A percentile compares a stretch with the other conserved stretches of the same genome.
Conservation (phyloP, 768 basidiomycete species). For the Calocera viscosa region DNA sequence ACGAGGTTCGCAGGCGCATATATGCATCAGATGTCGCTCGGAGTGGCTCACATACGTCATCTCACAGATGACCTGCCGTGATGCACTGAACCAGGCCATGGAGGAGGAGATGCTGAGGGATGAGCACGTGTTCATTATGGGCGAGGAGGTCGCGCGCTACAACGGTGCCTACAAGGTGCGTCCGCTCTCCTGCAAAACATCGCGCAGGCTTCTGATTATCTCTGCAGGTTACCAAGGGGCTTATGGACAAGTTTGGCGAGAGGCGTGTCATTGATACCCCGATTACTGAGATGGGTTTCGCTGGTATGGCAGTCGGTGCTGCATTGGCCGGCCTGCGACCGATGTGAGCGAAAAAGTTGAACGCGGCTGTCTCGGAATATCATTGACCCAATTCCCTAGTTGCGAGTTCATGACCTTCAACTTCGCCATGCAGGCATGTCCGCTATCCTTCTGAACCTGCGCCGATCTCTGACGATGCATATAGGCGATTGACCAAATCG, state of each 20-base stretch:
- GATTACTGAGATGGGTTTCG: slow-evolving; percentile 97
- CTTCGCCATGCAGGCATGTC: slow-evolving; percentile 80
- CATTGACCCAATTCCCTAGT: slow-evolving; percentile 30
- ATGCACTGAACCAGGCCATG: slow-evolving; percentile 94
- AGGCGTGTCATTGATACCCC: slow-evolving; percentile 95
- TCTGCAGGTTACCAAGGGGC: slow-evolving; percentile 85
- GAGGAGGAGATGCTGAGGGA: slow-evolving; percentile 99
- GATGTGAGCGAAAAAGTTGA: slow-evolving; percentile 40
- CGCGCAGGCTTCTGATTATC: slow-evolving; percentile 9
- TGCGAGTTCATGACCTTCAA: slow-evolving; percentile 99
- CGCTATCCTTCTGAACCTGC: too few relatives aligned
- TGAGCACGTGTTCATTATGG: slow-evolving; percentile 85
- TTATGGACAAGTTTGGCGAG: slow-evolving; percentile 98
- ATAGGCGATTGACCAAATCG: slow-evolving; percentile 94
- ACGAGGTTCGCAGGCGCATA: neutral
- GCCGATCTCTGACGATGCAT: neutral
- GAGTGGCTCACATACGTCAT: neutral
- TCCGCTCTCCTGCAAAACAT: neutral
- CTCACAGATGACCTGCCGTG: slow-evolving; percentile 87
- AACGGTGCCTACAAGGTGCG: slow-evolving; percentile 91
- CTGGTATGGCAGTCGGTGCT: slow-evolving; percentile 89
- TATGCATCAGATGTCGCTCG: neutral
- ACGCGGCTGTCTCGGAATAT: slow-evolving; percentile 15
- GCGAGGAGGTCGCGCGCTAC: slow-evolving; percentile 97
- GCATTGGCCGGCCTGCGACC: slow-evolving; percentile 90